These are phyloP conservation scores for Choiromyces venosus DNA, from an alignment of 495 filamentous ascomycete genomes.

Conservation along the genomic window DNA sequence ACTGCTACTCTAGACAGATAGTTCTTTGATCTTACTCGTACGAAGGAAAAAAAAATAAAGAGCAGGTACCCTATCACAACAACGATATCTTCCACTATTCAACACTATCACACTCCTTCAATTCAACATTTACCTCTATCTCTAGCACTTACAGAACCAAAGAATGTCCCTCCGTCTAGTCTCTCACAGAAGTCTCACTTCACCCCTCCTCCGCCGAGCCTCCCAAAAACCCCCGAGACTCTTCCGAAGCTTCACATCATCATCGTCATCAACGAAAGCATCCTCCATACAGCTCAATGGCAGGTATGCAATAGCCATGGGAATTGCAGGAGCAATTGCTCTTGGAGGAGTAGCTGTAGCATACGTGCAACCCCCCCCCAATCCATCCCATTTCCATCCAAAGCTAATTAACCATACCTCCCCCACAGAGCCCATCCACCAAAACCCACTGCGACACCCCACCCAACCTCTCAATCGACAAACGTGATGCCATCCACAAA, in stretches of 20 bases:
- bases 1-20: neutral
- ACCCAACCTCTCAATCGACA: slow-evolving; percentile 60
- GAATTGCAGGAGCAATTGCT: neutral
- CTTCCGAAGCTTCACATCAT: slow-evolving; percentile 12
- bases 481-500: slow-evolving; percentile 62
- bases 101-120: neutral
- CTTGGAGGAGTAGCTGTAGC: neutral
- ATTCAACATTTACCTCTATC: neutral
- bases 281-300: neutral
- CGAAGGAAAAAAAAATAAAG: neutral
- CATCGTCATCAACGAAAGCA: slow-evolving; percentile 6
- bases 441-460: slow-evolving; percentile 32
- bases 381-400: neutral
- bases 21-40: neutral
- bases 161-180: slow-evolving; percentile 22
- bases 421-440: slow-evolving; percentile 7
- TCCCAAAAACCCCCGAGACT: slow-evolving; percentile 6
- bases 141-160: neutral
- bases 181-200: slow-evolving; percentile 2
- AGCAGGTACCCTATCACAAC: neutral
- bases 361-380: neutral
- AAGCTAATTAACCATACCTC: neutral
- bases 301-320: neutral
- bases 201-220: slow-evolving; percentile 6
- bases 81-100: neutral